Percentiles rank a stretch among this genome's conserved stretches.
These are phyloP conservation scores for Gigaspora rosea DNA, from an alignment of 192 early-diverging fungal species.

Conservation along the genomic window DNA sequence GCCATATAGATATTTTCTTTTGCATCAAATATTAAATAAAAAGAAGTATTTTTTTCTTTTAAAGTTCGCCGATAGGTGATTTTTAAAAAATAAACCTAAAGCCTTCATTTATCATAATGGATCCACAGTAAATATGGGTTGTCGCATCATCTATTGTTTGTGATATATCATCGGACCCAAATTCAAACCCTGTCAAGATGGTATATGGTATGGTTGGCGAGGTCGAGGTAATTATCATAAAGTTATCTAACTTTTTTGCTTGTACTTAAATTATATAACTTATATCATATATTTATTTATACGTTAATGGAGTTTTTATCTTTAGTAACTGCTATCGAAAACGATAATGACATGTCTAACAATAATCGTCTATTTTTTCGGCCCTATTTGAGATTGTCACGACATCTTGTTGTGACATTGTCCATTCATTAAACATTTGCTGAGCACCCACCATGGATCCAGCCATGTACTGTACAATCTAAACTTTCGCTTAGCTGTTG, in stretches of 20 bases:
- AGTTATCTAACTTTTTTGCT: not conserved
- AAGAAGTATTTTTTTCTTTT: too few species aligned
- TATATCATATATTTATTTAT: too few species aligned
- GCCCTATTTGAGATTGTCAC: slow-evolving; percentile 7
- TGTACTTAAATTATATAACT: not conserved
- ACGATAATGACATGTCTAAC: slow-evolving; percentile 20
- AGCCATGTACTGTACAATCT: slow-evolving; percentile 36
- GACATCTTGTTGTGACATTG: slow-evolving; percentile 4
- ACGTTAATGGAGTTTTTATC: slow-evolving; percentile 45
- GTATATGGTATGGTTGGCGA: slow-evolving; percentile 77
- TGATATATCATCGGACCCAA: slow-evolving; percentile 18
- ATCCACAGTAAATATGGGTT: too few species aligned
- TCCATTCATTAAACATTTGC: slow-evolving; percentile 22
- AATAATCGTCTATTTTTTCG: slow-evolving; percentile 25
- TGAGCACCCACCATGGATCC: slow-evolving; percentile 28
- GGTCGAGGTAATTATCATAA: slow-evolving; percentile 57
- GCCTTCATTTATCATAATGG: too few species aligned
- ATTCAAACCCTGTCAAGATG: slow-evolving; percentile 63
- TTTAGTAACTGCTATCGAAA: too few species aligned
- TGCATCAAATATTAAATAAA: too few species aligned
- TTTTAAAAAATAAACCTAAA: too few species aligned
- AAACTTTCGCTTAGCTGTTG: slow-evolving; percentile 31
- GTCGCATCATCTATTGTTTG: too few species aligned
- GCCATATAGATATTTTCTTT: too few species aligned
- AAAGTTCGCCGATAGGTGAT: too few species aligned